These are phyloP conservation scores for Angomonas ambiguus DNA, from an alignment of 208 protist genomes.

Conservation along the genomic window DNA sequence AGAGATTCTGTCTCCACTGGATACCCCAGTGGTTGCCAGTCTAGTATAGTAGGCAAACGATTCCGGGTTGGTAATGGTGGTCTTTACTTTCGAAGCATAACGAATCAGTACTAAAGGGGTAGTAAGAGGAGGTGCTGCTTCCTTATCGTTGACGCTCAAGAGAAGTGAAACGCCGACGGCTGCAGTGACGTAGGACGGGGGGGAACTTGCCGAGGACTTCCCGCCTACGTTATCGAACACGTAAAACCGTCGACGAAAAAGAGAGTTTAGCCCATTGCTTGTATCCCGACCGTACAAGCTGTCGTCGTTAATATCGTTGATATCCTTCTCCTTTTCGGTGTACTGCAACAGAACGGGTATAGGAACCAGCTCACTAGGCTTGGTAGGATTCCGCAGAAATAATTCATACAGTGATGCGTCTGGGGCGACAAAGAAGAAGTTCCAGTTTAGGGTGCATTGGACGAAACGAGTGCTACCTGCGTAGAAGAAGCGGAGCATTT, in stretches of 20 bases:
- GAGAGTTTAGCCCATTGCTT: constrained; percentile 1
- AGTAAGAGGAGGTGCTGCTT: background rate
- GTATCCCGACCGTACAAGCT: constrained; percentile 27
- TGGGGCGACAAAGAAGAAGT: constrained; percentile 26
- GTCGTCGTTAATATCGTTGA: constrained; percentile 22
- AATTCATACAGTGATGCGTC: constrained; percentile 63
- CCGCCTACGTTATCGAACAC: constrained; percentile 69
- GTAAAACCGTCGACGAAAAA: constrained; percentile 47
- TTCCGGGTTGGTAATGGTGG: background rate
- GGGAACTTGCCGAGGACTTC: background rate
- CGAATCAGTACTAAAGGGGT: constrained; percentile 50
- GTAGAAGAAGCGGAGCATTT: constrained; percentile 35
- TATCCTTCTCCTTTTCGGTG: constrained; percentile 31
- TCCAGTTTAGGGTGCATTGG: constrained; percentile 39
- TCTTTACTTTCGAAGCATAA: constrained; percentile 39
- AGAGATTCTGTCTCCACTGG: constrained; percentile 14
- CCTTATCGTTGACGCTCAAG: constrained; percentile 13
- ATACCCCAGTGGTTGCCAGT: constrained; percentile 16
- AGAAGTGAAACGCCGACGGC: constrained; percentile 31
- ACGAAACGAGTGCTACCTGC: constrained; percentile 33
- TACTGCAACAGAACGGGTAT: constrained; percentile 64
- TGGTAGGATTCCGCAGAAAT: constrained; percentile 52
- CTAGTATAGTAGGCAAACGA: constrained; percentile 9
- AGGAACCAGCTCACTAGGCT: constrained; percentile 45
- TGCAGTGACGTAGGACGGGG: constrained; percentile 24